Percentiles rank a stretch among this genome's conserved stretches.
phyloP scores from a whole-genome alignment of 2,329 filamentous ascomycete genomes.

The Penicillium psychrosexuale region DNA sequence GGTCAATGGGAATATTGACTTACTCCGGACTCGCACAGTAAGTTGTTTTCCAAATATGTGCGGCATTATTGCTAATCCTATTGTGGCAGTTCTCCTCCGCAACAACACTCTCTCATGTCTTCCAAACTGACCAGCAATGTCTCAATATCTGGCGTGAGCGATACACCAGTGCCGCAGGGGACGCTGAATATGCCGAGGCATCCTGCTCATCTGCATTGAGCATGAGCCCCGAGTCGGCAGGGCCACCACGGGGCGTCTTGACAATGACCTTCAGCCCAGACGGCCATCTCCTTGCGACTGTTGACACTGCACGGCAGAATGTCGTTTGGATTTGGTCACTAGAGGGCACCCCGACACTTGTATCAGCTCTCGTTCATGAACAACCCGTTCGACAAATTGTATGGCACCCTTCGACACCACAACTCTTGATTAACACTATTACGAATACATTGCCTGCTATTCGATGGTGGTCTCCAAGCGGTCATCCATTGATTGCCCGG shows the following conservation, averaged over 20 bases:
- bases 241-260: constrained; percentile 36
- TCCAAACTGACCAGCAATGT: constrained; percentile 30
- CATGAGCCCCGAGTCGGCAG: constrained; percentile 30
- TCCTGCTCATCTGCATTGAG: constrained; percentile 38
- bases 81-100: constrained; percentile 32
- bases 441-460: constrained; percentile 33
- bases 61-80: constrained; percentile 1
- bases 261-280: constrained; percentile 41
- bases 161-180: constrained; percentile 27
- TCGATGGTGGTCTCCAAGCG: constrained; percentile 34
- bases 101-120: constrained; percentile 35
- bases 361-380: constrained; percentile 43
- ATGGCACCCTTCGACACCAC: constrained; percentile 39
- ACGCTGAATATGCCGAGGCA: constrained; percentile 37
- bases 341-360: constrained; percentile 25
- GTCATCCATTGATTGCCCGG: constrained; percentile 29
- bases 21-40: constrained; percentile 47
- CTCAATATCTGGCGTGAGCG: constrained; percentile 38
- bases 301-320: constrained; percentile 41
- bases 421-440: constrained; percentile 40
- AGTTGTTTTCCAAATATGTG: constrained; percentile 1
- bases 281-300: constrained; percentile 38
- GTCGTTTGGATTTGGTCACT: constrained; percentile 48
- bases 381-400: constrained; percentile 39
- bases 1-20: constrained; percentile 49